A percentile compares a stretch with the other conserved stretches of the same genome.
Evolutionary conservation across 169 alveolate genomes (phyloP).

Genomic region (Plasmodium chabaudi): DNA sequence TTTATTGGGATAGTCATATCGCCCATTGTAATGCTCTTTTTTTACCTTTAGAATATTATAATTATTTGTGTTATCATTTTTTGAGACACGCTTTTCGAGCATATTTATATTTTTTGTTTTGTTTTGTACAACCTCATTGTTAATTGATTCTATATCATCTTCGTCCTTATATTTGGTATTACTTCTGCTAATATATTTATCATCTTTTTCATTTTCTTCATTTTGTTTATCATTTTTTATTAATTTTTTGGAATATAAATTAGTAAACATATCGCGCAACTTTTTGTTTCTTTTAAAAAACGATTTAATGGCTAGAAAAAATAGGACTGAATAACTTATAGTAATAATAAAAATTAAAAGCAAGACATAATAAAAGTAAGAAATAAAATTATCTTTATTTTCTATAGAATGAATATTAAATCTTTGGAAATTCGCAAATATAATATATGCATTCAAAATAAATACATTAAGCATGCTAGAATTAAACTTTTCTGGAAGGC

Average conservation of each 20-base stretch:
- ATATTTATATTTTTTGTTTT: too few species aligned
- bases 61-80: too few species aligned
- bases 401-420: slow-evolving; percentile 42
- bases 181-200: not conserved
- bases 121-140: too few species aligned
- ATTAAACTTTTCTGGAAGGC: slow-evolving; percentile 32
- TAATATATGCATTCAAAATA: slow-evolving; percentile 65
- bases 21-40: too few species aligned
- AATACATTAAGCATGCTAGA: slow-evolving; percentile 29
- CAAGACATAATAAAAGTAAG: slow-evolving; percentile 37
- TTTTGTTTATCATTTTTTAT: not conserved
- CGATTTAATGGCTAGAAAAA: slow-evolving; percentile 57
- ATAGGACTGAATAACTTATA: slow-evolving; percentile 50
- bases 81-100: too few species aligned
- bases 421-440: slow-evolving; percentile 72
- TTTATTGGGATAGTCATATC: too few species aligned
- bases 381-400: slow-evolving; percentile 16
- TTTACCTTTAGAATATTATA: too few species aligned
- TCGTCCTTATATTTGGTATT: slow-evolving; percentile 3
- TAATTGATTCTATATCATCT: not conserved
- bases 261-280: slow-evolving; percentile 19
- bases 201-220: not conserved
- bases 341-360: slow-evolving; percentile 60
- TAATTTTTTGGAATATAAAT: slow-evolving; percentile 22
- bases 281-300: slow-evolving; percentile 56